Conservation (phyloP, 805 yeast species). For the Saturnispora saitoi region DNA sequence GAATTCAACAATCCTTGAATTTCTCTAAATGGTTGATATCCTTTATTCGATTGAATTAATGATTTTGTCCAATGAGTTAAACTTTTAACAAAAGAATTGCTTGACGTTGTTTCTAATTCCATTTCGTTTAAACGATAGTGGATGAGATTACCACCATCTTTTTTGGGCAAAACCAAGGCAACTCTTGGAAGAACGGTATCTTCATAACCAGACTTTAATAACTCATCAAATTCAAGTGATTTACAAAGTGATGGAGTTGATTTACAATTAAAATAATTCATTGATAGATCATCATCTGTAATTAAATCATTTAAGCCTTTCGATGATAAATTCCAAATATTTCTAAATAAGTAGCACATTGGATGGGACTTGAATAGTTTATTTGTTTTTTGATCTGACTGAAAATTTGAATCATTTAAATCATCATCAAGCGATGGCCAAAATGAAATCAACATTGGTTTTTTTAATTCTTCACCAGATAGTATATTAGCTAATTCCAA, state of each 20-base stretch:
- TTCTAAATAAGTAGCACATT: slow-evolving; percentile 43
- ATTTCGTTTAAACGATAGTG: slow-evolving; percentile 26
- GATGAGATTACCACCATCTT: slow-evolving; percentile 39
- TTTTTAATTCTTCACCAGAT: slow-evolving; percentile 36
- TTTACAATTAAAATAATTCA: slow-evolving; percentile 53
- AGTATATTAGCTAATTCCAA: slow-evolving; percentile 39
- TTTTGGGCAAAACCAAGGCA: slow-evolving; percentile 38
- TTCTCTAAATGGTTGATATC: slow-evolving; percentile 7
- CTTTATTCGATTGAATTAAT: slow-evolving; percentile 6
- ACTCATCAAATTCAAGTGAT: slow-evolving; percentile 36
- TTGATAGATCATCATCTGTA: slow-evolving; percentile 12
- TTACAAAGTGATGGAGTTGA: slow-evolving; percentile 43
- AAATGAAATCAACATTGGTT: slow-evolving; percentile 53
- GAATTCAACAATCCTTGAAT: slow-evolving; percentile 8
- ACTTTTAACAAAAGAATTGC: slow-evolving; percentile 20
- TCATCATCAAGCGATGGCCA: slow-evolving; percentile 51
- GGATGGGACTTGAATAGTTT: slow-evolving; percentile 36
- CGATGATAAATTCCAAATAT: slow-evolving; percentile 50
- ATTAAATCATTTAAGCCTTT: slow-evolving; percentile 31
- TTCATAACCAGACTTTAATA: slow-evolving; percentile 17
- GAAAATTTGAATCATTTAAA: slow-evolving; percentile 27
- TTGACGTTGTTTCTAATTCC: neutral
- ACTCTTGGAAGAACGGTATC: slow-evolving; percentile 18
- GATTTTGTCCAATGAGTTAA: slow-evolving; percentile 40
- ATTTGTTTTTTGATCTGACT: slow-evolving; percentile 27